These are phyloP conservation scores for Boletus sp. DNA, from an alignment of 1,284 basidiomycete genomes.

Conservation along the genomic window DNA sequence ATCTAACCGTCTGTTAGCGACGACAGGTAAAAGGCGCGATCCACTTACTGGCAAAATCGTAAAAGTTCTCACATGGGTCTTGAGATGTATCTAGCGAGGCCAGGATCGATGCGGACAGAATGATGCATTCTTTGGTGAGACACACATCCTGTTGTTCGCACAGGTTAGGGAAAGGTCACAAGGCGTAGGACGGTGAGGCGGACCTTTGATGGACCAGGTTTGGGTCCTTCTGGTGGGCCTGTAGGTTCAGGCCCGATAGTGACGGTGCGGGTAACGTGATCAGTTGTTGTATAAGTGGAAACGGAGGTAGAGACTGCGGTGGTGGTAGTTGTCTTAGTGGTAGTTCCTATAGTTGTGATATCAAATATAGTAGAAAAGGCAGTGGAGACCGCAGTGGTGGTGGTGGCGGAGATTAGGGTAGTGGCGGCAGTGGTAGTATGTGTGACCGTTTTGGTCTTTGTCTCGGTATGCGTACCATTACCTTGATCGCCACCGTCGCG, in stretches of 20 bases:
- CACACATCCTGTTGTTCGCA: slow-evolving; percentile 59
- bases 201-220: slow-evolving; percentile 35
- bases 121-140: slow-evolving; percentile 80
- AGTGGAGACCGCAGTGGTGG: slow-evolving; percentile 41
- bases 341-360: slow-evolving; percentile 38
- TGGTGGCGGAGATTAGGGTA: slow-evolving; percentile 39
- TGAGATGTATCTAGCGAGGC: slow-evolving; percentile 79
- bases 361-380: slow-evolving; percentile 39
- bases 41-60: slow-evolving; percentile 82
- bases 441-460: slow-evolving; percentile 38
- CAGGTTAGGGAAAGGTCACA: slow-evolving; percentile 3
- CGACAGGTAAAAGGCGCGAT: slow-evolving; percentile 5
- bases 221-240: slow-evolving; percentile 35
- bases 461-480: slow-evolving; percentile 44
- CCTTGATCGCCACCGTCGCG: slow-evolving; percentile 34
- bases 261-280: slow-evolving; percentile 36
- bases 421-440: slow-evolving; percentile 36
- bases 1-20: slow-evolving; percentile 43
- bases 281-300: slow-evolving; percentile 42
- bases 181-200: not conserved
- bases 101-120: slow-evolving; percentile 83
- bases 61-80: slow-evolving; percentile 97
- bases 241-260: slow-evolving; percentile 41
- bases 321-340: slow-evolving; percentile 42
- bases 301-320: slow-evolving; percentile 43